Conservation (phyloP, 1,284 basidiomycete species). For the Marasmius sp. region DNA sequence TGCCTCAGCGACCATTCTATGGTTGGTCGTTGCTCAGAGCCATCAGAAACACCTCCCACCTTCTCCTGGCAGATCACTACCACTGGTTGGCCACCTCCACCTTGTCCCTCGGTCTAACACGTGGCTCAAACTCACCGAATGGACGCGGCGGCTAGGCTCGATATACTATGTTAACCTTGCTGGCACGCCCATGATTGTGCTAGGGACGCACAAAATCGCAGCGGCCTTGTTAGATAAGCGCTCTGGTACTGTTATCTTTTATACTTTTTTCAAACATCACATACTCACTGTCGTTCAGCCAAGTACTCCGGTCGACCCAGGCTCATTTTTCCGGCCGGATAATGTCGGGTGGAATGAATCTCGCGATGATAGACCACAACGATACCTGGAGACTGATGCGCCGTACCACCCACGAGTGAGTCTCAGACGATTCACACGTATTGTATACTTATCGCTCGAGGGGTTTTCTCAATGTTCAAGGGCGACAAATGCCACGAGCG, state of each 20-base stretch:
- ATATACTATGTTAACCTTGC: conserved; percentile 11
- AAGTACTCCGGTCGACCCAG: conserved; percentile 1
- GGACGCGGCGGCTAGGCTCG: no score
- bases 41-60: no score
- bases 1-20: no score
- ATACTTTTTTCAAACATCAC: neutral
- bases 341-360: conserved; percentile 12
- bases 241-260: neutral
- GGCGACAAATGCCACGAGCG: neutral
- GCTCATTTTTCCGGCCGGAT: conserved; percentile 12
- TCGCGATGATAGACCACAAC: conserved; percentile 7
- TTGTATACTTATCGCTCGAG: no score
- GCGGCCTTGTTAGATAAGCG: conserved; percentile 15
- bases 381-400: conserved; percentile 10
- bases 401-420: conserved; percentile 11
- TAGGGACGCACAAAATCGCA: conserved; percentile 10
- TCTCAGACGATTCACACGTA: neutral
- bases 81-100: no score
- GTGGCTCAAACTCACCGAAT: no score
- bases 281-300: neutral
- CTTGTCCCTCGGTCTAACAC: no score
- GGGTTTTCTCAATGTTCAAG: no score
- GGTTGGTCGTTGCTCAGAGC: no score
- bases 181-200: conserved; percentile 8
- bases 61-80: no score